These are phyloP conservation scores for Chionographis japonica DNA, from an alignment of 106 monocot genomes.

Conservation along the genomic window DNA sequence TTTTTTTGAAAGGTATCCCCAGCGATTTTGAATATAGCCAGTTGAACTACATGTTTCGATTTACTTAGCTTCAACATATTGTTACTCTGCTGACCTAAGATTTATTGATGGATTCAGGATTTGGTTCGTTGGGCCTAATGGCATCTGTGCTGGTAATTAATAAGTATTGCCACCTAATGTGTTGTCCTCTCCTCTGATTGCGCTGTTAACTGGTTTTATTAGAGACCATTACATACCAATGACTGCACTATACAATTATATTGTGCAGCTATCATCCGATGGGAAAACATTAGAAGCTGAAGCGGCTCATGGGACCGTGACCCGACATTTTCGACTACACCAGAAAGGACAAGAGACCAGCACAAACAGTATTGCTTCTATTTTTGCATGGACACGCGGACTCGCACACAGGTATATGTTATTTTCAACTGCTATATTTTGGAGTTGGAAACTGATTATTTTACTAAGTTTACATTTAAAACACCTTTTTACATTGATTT, in stretches of 20 bases:
- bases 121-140: slow-evolving; percentile 84
- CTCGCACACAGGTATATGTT: slow-evolving; percentile 60
- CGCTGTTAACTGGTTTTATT: background rate
- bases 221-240: background rate
- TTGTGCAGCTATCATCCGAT: slow-evolving; percentile 59
- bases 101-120: slow-evolving; percentile 44
- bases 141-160: slow-evolving; percentile 69
- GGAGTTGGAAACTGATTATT: background rate
- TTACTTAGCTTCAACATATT: background rate
- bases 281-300: slow-evolving; percentile 84
- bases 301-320: slow-evolving; percentile 88
- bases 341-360: slow-evolving; percentile 84
- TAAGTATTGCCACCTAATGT: background rate
- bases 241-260: background rate
- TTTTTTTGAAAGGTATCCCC: too few species aligned
- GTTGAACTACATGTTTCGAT: background rate
- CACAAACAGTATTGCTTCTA: slow-evolving; percentile 84
- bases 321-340: slow-evolving; percentile 67
- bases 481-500: background rate
- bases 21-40: too few species aligned
- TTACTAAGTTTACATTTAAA: too few species aligned
- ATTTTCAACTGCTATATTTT: background rate
- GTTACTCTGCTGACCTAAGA: background rate
- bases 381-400: slow-evolving; percentile 88
- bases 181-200: background rate